Evolutionary conservation across 169 alveolate species (phyloP), one percentile per base, ranked within the genome.

Genomic region (Hepatocystis sp.): DNA sequence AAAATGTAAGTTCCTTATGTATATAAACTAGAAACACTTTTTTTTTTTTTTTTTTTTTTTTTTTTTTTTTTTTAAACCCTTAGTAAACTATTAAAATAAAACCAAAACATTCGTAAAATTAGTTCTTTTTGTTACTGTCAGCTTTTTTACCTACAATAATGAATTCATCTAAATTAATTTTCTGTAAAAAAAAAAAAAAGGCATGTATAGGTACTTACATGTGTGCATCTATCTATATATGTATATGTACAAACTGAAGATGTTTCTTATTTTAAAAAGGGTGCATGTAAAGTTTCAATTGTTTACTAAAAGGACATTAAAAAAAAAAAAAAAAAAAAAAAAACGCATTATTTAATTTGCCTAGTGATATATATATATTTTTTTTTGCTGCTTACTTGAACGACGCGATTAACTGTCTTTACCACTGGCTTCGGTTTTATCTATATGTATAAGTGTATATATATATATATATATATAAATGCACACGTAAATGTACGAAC

Each of bases 341-440:
- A 19, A 44, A 19, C 55, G 17, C 55, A 15, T 23, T 44, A 23
- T 4, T 19, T 7, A 44, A 23, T 19, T 15, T 3, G 17, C 13
- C 13, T 44, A 44, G 17, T 4, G 27, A 46, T 3, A 42, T 1
- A 4, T 15, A 42, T 15, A 19, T 15, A 13, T 42, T 1, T 13
- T 42, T 42, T 42, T 1, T 42, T 42, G n/a, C 4, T 19, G 15
- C 15, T 13, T 42, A 19, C 52, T 42, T 42, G 3, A 42, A 42
- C 15, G 52, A 19, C 52, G 52, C 15, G n/a, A 1, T 42, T 42
- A 46, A 47, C 58, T 42, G 28, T 52, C 39, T 15, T 71, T n/a
- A 36, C 42, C 3, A 39, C 13, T 19, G 64, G 46, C 17, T 28
- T 30, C 34, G 46, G 51, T 63, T 71, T 56, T 32, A 76, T 55